Conservation (phyloP, 805 yeast genomes). For the Metschnikowia aberdeeniae region DNA sequence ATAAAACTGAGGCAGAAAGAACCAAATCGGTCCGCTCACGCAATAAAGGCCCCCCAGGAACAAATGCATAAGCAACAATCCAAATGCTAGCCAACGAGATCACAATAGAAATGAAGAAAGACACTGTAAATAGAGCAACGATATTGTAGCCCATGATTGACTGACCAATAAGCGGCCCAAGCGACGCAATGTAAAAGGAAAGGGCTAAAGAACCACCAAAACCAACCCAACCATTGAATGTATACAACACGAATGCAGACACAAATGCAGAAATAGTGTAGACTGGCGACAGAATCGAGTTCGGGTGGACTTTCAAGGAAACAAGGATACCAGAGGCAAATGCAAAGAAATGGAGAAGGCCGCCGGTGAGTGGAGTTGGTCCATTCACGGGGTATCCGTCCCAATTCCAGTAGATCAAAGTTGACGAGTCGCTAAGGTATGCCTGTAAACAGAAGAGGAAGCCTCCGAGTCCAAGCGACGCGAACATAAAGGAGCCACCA, state of each 20-base stretch:
- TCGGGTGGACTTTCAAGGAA: constrained; percentile 24
- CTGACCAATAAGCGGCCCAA: constrained; percentile 58
- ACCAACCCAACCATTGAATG: constrained; percentile 64
- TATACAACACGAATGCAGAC: constrained; percentile 50
- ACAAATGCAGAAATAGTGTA: constrained; percentile 42
- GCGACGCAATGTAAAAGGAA: constrained; percentile 56
- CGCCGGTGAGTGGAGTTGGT: constrained; percentile 85
- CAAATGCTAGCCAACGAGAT: constrained; percentile 82
- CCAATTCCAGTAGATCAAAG: constrained; percentile 94
- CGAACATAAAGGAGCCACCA: constrained; percentile 45
- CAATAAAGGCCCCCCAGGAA: constrained; percentile 84
- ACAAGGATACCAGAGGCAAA: constrained; percentile 50
- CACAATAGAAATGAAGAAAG: constrained; percentile 47
- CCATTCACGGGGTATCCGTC: constrained; percentile 86
- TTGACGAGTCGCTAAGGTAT: constrained; percentile 76
- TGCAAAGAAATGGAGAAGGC: constrained; percentile 58
- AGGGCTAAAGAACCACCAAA: constrained; percentile 67
- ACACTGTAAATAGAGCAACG: constrained; percentile 48
- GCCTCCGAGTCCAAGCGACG: constrained; percentile 73
- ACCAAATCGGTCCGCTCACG: constrained; percentile 87
- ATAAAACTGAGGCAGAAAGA: constrained; percentile 49
- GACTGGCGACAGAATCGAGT: constrained; percentile 19
- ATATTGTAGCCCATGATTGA: constrained; percentile 53
- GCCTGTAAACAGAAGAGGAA: constrained; percentile 69
- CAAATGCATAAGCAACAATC: constrained; percentile 98